Evolutionary conservation across 2,329 filamentous ascomycete genomes (phyloP), one percentile per base, ranked within the genome.

Genomic region (Pyrenophora tritici-repentis): DNA sequence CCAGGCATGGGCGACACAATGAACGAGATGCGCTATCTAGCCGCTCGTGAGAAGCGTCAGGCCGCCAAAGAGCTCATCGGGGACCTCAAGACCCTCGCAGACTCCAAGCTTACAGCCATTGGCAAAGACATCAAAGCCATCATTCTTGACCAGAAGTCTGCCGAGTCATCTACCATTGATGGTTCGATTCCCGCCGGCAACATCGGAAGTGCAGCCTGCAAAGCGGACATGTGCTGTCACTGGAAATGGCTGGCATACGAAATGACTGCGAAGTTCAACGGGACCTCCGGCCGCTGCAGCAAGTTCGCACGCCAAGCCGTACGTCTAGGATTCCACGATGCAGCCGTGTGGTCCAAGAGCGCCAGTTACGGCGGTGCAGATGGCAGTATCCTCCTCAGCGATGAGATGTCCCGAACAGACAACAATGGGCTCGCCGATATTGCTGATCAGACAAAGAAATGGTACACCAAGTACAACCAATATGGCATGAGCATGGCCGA

Each of bases 401-500:
- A 70, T 34, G 65, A 71, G 42, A 58, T 69, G 41, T 56, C 37
- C 20, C 60, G 69, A 6, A 17, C 52, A 1, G 68, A 67, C 48
- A 72, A 72, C 43, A 64, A 67, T 22, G 69, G 69, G 3, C 46
- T 72, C 0, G 32, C 53, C 3, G 53, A 50, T 0, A 70, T 71
- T 36, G 66, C 61, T 3, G 63, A 63, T 2, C 56, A 69, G 44
- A 72, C 63, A 34, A 71, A 68, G 41, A 44, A 56, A 14, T 69
- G 65, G 64, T 68, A 70, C 38, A 65, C 34, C 22, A 71, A 70
- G 43, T 72, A 70, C 54, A 64, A 65, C 37, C 53, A 64, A 16
- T 73, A 72, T 39, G 67, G 68, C 20, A 63, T 73, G 46, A 63
- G 59, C 26, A 72, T 73, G 66, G 72, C 72, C 6, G 73, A 75